These are phyloP conservation scores for Leccinum subspadiceum DNA, from an alignment of 1,284 basidiomycete genomes.

Conservation along the genomic window DNA sequence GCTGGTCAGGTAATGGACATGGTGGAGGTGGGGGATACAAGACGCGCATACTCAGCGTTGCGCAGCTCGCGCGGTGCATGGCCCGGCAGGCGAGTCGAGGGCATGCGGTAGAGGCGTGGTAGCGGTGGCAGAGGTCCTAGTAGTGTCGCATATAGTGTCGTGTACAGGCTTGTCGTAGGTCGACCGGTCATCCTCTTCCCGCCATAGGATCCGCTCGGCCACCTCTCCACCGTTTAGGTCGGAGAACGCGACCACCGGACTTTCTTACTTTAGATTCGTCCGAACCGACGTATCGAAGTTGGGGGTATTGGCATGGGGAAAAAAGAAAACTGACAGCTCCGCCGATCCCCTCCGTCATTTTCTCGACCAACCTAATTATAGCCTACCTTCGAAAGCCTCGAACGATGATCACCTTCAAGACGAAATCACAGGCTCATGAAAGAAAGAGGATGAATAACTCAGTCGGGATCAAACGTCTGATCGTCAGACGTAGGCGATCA, in stretches of 20 bases:
- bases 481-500: not conserved
- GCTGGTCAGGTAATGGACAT: too few relatives aligned
- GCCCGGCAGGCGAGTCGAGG: too few relatives aligned
- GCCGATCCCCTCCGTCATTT: not conserved
- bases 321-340: not conserved
- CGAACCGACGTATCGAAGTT: not conserved
- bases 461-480: not conserved
- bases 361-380: not conserved
- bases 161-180: too few relatives aligned
- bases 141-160: too few relatives aligned
- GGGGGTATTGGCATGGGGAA: not conserved
- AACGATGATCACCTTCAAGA: not conserved
- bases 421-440: not conserved
- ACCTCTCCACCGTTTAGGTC: not conserved
- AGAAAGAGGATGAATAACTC: not conserved
- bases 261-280: not conserved
- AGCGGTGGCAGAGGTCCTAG: too few relatives aligned
- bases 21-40: too few relatives aligned
- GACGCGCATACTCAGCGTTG: too few relatives aligned
- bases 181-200: too few relatives aligned
- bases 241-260: not conserved
- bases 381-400: not conserved
- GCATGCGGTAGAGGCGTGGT: too few relatives aligned
- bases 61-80: too few relatives aligned
- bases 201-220: too few relatives aligned